phyloP scores from a whole-genome alignment of 257 asterid species.

The Henckelia pumila region DNA sequence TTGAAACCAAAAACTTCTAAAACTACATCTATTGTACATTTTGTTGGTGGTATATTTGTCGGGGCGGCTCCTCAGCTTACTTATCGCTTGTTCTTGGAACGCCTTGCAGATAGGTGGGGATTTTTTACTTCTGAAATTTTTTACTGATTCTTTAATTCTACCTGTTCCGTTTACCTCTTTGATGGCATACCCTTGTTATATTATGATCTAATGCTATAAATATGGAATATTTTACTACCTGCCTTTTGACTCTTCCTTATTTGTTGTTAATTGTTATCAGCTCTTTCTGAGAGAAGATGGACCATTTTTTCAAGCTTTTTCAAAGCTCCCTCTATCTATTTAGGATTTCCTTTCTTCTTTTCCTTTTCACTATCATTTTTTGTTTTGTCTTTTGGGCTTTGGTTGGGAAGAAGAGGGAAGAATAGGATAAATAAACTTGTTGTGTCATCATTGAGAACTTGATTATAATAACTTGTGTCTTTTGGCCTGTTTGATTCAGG shows the following conservation, averaged over 20 bases:
- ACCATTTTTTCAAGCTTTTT: background rate
- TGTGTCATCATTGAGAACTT: slow-evolving; percentile 19
- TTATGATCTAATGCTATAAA: slow-evolving; percentile 13
- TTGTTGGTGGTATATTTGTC: slow-evolving; percentile 90
- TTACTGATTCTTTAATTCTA: slow-evolving; percentile 1
- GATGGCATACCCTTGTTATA: slow-evolving; percentile 6
- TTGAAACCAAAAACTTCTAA: slow-evolving; percentile 61
- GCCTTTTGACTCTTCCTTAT: background rate
- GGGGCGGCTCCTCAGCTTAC: slow-evolving; percentile 99
- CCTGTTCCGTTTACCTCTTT: background rate
- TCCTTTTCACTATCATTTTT: background rate
- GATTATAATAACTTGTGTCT: slow-evolving; percentile 24
- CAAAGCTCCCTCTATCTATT: background rate
- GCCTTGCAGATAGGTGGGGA: slow-evolving; percentile 76
- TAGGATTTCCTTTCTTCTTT: background rate
- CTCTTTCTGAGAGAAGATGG: slow-evolving; percentile 11
- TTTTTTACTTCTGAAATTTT: background rate
- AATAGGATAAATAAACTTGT: slow-evolving; percentile 10
- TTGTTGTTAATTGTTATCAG: background rate
- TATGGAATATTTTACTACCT: background rate
- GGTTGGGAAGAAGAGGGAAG: slow-evolving; percentile 1
- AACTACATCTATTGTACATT: slow-evolving; percentile 61
- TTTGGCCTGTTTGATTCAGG: slow-evolving; percentile 49
- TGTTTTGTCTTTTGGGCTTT: background rate
- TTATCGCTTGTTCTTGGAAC: slow-evolving; percentile 87